Percentiles rank a stretch among this genome's conserved stretches.
Conservation (phyloP, 2,329 filamentous ascomycete species). For the Emergomyces pasteurianus region DNA sequence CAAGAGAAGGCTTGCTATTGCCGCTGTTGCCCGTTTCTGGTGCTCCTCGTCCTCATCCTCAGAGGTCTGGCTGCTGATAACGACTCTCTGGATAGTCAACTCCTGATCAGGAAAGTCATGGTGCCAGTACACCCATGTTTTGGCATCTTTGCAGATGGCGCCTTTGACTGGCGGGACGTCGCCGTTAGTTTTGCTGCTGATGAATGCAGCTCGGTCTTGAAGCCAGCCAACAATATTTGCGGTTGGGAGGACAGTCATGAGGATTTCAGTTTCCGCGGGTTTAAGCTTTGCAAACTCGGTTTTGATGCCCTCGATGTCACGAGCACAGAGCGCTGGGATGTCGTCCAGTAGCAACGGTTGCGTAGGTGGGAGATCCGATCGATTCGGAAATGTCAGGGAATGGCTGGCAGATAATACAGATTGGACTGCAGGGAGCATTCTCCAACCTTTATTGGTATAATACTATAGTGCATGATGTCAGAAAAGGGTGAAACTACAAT, state of each 20-base stretch:
- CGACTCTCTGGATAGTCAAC: not conserved
- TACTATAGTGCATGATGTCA: not conserved
- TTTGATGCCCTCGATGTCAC: not conserved
- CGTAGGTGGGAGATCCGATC: not conserved
- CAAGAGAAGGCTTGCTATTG: not conserved
- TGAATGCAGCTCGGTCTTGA: not conserved
- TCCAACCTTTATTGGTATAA: not conserved
- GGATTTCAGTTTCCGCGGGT: not conserved
- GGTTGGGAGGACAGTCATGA: not conserved
- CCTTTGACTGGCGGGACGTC: not conserved
- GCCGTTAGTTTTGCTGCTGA: not conserved
- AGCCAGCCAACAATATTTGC: not conserved
- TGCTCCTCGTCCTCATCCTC: not conserved
- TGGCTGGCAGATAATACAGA: not conserved
- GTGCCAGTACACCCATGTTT: not conserved
- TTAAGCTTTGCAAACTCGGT: not conserved
- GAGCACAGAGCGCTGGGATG: not conserved
- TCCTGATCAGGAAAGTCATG: not conserved
- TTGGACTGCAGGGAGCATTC: not conserved
- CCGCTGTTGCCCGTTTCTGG: not conserved
- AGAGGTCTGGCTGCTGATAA: not conserved
- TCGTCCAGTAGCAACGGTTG: not conserved
- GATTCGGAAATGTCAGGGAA: not conserved
- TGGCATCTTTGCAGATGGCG: not conserved
- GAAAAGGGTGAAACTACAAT: not conserved